Base-by-base conservation (phyloP, 2,329 filamentous ascomycete genomes). In the Trichoderma breve region DNA sequence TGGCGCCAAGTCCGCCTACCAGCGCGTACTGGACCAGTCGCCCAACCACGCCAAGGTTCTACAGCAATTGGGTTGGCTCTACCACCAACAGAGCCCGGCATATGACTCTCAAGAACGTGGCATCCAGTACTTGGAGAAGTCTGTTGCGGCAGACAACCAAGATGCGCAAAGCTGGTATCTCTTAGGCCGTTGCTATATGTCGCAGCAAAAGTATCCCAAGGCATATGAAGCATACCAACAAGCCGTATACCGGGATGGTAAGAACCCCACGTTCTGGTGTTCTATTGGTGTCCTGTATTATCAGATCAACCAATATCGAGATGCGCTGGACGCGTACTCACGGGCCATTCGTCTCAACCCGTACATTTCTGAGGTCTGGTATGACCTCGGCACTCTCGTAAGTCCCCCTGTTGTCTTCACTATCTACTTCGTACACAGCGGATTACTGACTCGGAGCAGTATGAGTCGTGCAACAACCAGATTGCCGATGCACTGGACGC, bases 111-210 rank as follows among this genome's bases (percentile, higher is more conserved):
- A 99, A 81, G 95, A 99, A 82, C 91, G 95, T 77, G 96, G 96
- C 15, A 98, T 99, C 76, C 94, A 98, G 80, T 98, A 97, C 79
- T 86, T 99, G 47, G 95, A 98, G 83, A 98, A 98, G 82, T 98
- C 96, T 14, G 96, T 99, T 75, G 90, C 90, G 78, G 94, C 95
- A 95, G 95, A 99, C 79, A 95, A 97, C 83, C 92, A 87, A 75
- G 96, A 98, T 83, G 94, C 96, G 28, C 96, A 98, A 83, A 98
- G 95, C 84, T 99, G 96, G 96, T 99, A 99, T 82, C 88, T 99
- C 32, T 90, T 99, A 66, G 96, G 96, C 57, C 91, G 96, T 77
- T 98, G 96, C 85, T 99, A 98, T 86, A 98, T 99, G 96, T 97
- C 95, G 75, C 95, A 98, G 83, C 94, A 97, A 81, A 98, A 98